Percentiles rank a stretch among this genome's conserved stretches.
Conservation (phyloP, 1,284 basidiomycete species). For the Cutaneotrichosporon cavernicola region DNA sequence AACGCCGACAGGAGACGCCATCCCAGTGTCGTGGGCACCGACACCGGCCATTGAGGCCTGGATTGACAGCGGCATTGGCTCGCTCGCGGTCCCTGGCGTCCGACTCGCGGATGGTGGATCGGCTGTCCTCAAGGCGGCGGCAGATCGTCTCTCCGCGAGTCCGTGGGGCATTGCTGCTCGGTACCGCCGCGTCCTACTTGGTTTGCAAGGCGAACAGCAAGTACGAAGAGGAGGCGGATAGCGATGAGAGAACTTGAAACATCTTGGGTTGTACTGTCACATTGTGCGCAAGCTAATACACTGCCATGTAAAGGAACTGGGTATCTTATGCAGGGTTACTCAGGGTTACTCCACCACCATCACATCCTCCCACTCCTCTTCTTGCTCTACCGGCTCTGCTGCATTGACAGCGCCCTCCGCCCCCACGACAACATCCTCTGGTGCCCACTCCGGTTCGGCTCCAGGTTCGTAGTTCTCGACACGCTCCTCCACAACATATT, state of each 20-base stretch:
- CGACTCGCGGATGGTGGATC: conserved; percentile 11
- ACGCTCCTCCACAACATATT: conserved; percentile 48
- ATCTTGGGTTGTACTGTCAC: conserved; percentile 3
- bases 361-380: conserved; percentile 13
- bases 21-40: conserved; percentile 24
- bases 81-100: conserved; percentile 21
- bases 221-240: not conserved
- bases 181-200: conserved; percentile 26
- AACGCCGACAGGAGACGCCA: not conserved
- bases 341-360: conserved; percentile 8
- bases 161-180: conserved; percentile 29
- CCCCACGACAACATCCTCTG: not conserved
- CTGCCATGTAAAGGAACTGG: not conserved
- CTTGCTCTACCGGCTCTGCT: not conserved
- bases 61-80: conserved; percentile 26
- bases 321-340: conserved; percentile 11
- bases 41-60: conserved; percentile 22
- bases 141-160: conserved; percentile 22
- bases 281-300: not conserved
- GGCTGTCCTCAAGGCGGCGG: conserved; percentile 19
- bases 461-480: conserved; percentile 47
- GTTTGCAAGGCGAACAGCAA: not conserved
- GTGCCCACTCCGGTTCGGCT: not conserved
- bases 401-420: not conserved
- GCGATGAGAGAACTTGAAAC: not conserved